Evolutionary conservation across 1,284 basidiomycete species (phyloP).

Genomic region (Cerioporus squamosus): DNA sequence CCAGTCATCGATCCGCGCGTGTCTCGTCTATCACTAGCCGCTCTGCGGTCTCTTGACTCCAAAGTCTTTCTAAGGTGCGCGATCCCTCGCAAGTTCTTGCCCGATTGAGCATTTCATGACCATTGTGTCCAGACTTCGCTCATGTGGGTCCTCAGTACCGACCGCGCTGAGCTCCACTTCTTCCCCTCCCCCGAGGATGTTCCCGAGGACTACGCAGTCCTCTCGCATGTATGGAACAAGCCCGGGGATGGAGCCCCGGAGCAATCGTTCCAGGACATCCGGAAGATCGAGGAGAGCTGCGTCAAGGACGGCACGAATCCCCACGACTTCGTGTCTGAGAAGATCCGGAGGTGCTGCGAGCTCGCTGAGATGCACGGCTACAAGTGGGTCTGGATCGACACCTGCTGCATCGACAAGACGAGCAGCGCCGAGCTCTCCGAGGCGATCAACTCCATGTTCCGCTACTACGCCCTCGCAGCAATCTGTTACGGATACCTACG

Average conservation of each 20-base stretch:
- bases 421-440: slow-evolving; percentile 11
- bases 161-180: not conserved
- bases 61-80: too few relatives aligned
- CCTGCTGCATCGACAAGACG: slow-evolving; percentile 7
- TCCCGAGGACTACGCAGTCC: not conserved
- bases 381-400: slow-evolving; percentile 9
- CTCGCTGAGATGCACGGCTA: slow-evolving; percentile 3
- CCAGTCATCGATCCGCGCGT: too few relatives aligned
- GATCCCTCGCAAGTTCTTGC: too few relatives aligned
- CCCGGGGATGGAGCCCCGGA: not conserved
- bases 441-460: slow-evolving; percentile 9
- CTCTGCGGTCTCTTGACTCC: too few relatives aligned
- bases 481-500: slow-evolving; percentile 5
- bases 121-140: too few relatives aligned
- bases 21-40: too few relatives aligned
- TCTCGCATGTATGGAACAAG: not conserved
- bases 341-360: not conserved
- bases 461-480: not conserved
- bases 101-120: too few relatives aligned
- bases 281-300: not conserved
- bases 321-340: not conserved
- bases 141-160: not conserved
- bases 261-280: not conserved
- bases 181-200: not conserved
- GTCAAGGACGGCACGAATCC: not conserved